Percentiles rank a stretch among this genome's conserved stretches.
phyloP scores from a whole-genome alignment of 495 filamentous ascomycete genomes.

The Hyaloscypha bicolor region DNA sequence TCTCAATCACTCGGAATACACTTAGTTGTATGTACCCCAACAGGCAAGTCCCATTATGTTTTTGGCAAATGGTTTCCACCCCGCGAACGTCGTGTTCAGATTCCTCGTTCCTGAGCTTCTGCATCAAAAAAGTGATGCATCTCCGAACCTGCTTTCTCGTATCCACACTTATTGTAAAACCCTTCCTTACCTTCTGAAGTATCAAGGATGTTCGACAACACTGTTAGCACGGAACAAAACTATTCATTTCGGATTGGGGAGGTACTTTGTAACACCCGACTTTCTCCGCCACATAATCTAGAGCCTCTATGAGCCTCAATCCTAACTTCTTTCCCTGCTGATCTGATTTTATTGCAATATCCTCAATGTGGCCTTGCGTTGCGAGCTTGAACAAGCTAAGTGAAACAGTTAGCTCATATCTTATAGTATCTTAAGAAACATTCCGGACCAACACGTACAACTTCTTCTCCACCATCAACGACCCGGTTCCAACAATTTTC shows the following conservation, averaged over 20 bases:
- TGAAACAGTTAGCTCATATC: too few species aligned
- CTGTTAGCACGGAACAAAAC: neutral
- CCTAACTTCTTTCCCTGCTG: slow-evolving; percentile 20
- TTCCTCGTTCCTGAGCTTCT: slow-evolving; percentile 3
- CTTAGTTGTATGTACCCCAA: too few species aligned
- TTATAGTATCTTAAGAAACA: neutral
- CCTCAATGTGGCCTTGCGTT: slow-evolving; percentile 21
- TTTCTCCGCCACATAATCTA: slow-evolving; percentile 32
- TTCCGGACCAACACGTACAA: slow-evolving; percentile 10
- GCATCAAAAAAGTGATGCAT: slow-evolving; percentile 15
- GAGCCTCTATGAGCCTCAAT: slow-evolving; percentile 11
- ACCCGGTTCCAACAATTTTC: slow-evolving; percentile 15
- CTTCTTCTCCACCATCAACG: slow-evolving; percentile 18
- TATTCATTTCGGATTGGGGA: neutral
- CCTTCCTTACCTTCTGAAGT: slow-evolving; percentile 8
- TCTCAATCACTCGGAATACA: too few species aligned
- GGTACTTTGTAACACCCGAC: slow-evolving; percentile 38
- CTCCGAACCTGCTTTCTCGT: slow-evolving; percentile 11
- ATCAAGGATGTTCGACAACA: slow-evolving; percentile 14
- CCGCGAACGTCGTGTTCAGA: too few species aligned
- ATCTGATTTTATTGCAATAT: slow-evolving; percentile 9
- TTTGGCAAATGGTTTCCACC: too few species aligned
- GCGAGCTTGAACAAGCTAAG: slow-evolving; percentile 20
- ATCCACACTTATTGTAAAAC: slow-evolving; percentile 21
- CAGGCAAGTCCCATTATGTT: too few species aligned